Base-by-base conservation (phyloP, 331 rosid genomes). In the Quercus phellos region DNA sequence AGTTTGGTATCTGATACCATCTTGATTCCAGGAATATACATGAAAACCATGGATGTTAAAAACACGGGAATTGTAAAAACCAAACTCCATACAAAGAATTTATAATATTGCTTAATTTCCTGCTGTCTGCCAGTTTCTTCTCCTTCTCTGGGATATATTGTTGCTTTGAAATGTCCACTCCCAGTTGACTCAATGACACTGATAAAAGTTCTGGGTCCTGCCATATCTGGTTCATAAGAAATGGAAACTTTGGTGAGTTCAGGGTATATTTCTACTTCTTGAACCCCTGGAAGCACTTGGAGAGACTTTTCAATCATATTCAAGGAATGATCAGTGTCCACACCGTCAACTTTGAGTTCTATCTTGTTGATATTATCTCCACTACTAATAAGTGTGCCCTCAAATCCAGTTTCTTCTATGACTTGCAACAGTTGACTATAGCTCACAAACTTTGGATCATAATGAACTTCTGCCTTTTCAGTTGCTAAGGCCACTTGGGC, bases 401-500 rank as follows among this genome's bases (percentile, higher is more conserved):
- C 88, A 55, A 90, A 93, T 53, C 98, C 96, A 32, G 87, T 64
- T 29, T 87, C 87, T 74, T 85, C 79, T 35, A 91, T 77, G 29
- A 88, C 83, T 82, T 84, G 19, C 51, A 88, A 42, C 50, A 93
- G 78, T n/a, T 88, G 85, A 59, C 58, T 77, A 78, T 76, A 56
- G 81, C 46, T 84, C 21, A 91, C 70, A 46, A 87, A 16, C 59
- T 77, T 90, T 12, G 97, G 88, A 63, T 86, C 85, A 68, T 90
- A 91, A 30, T 78, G 88, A 16, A 91, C 83, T 81, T 91, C 83
- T 32, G 93, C 98, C 76, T 88, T 95, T 81, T 88, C 93, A 1
- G 92, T 93, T 16, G 98, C 98, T 55, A 93, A 84, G 61, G 97
- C 98, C 30, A 91, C 98, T 77, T 54, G 90, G 1, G 92, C 96